A percentile compares a stretch with the other conserved stretches of the same genome.
phyloP scores from a whole-genome alignment of 345 rosid genomes.

The Moricandia moricandioides region DNA sequence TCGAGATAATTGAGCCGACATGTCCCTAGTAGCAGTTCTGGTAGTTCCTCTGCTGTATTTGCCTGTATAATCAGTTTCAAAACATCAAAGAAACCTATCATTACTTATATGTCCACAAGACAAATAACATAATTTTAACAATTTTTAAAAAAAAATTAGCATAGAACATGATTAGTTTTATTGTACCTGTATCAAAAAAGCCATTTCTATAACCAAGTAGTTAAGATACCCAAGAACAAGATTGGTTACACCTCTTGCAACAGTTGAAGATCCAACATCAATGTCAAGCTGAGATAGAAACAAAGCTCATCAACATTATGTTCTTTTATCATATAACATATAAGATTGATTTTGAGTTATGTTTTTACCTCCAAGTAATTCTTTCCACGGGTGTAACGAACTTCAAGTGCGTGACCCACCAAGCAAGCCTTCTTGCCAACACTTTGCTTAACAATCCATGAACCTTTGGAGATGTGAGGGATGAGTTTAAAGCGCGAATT shows the following conservation, averaged over 20 bases:
- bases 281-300: constrained; percentile 52
- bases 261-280: constrained; percentile 91
- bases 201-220: constrained; percentile 87
- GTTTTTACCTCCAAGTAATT: constrained; percentile 77
- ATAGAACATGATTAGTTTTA: not conserved
- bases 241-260: constrained; percentile 79
- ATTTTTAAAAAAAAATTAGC: too few relatives aligned
- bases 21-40: constrained; percentile 79
- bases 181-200: constrained; percentile 80
- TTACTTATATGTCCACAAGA: not conserved
- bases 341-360: not conserved
- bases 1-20: constrained; percentile 78
- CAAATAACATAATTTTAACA: not conserved
- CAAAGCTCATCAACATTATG: constrained; percentile 2
- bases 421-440: constrained; percentile 88
- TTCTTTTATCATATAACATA: not conserved
- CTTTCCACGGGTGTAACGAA: constrained; percentile 59
- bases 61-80: constrained; percentile 46
- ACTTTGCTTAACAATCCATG: constrained; percentile 96
- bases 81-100: not conserved
- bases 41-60: constrained; percentile 82
- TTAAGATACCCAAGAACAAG: constrained; percentile 80
- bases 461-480: constrained; percentile 92
- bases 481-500: constrained; percentile 93
- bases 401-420: constrained; percentile 74